phyloP scores from a whole-genome alignment of 768 basidiomycete species.

The Sistotremastrum suecicum region DNA sequence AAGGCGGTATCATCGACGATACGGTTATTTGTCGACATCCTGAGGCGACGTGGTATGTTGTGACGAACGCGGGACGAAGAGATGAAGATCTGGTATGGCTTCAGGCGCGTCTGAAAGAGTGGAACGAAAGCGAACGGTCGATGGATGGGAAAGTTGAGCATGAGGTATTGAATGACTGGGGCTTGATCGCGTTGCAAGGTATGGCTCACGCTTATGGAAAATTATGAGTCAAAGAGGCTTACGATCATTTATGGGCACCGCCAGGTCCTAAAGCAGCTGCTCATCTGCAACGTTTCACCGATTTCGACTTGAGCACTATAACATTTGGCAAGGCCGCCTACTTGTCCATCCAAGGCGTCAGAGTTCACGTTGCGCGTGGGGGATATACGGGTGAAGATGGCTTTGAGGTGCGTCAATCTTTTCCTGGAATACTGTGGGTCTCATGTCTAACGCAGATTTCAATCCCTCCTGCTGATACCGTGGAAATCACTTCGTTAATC shows the following conservation, averaged over 20 bases:
- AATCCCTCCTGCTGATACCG: constrained; percentile 64
- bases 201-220: constrained; percentile 7
- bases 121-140: constrained; percentile 51
- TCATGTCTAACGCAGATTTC: constrained; percentile 46
- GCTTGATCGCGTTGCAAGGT: constrained; percentile 86
- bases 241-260: background rate
- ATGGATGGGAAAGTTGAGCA: constrained; percentile 54
- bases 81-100: constrained; percentile 77
- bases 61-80: constrained; percentile 88
- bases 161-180: constrained; percentile 73
- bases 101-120: constrained; percentile 46
- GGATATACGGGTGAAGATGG: constrained; percentile 99
- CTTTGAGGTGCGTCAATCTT: constrained; percentile 54
- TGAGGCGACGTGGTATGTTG: constrained; percentile 74
- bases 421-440: background rate
- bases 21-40: constrained; percentile 83
- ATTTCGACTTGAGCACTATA: constrained; percentile 56
- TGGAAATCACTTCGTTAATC: constrained; percentile 52
- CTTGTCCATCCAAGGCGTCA: constrained; percentile 62
- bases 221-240: background rate
- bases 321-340: constrained; percentile 80
- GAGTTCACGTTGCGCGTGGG: constrained; percentile 80
- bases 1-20: constrained; percentile 94
- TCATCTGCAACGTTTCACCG: constrained; percentile 64
- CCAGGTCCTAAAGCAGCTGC: constrained; percentile 71